Conservation (phyloP, 495 filamentous ascomycete genomes). For the Penicillium canescens region DNA sequence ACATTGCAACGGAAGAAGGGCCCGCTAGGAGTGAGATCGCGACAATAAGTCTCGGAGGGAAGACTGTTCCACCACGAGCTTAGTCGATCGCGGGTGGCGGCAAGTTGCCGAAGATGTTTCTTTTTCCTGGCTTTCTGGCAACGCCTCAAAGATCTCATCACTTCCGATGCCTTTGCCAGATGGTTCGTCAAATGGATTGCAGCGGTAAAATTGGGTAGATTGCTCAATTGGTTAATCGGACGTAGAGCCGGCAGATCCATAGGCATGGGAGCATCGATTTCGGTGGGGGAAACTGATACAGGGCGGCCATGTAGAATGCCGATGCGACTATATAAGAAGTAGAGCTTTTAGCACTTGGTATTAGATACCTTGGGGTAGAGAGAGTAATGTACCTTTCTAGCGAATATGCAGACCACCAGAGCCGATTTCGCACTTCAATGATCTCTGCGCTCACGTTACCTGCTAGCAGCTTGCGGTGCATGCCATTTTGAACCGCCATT, state of each 20-base stretch:
- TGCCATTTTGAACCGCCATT: constrained; percentile 16
- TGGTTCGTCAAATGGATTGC: constrained; percentile 12
- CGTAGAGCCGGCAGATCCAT: background rate
- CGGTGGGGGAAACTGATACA: constrained; percentile 6
- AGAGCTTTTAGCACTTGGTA: background rate
- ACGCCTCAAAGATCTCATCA: constrained; percentile 10
- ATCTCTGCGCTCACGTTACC: background rate
- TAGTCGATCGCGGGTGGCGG: constrained; percentile 4
- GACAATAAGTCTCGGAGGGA: constrained; percentile 12
- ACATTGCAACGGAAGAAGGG: constrained; percentile 14
- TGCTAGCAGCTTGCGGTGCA: constrained; percentile 10
- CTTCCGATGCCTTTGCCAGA: constrained; percentile 5
- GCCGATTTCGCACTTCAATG: constrained; percentile 11
- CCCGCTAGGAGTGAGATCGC: constrained; percentile 8
- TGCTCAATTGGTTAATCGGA: background rate
- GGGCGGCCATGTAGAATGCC: constrained; percentile 16
- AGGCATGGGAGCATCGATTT: constrained; percentile 12
- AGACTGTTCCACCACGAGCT: constrained; percentile 12
- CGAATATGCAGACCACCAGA: constrained; percentile 15
- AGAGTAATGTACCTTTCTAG: constrained; percentile 6
- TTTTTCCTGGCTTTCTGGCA: constrained; percentile 1
- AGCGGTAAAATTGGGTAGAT: constrained; percentile 10
- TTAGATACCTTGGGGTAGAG: background rate
- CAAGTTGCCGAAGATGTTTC: constrained; percentile 10
- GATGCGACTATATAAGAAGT: constrained; percentile 8